Base-by-base conservation (phyloP, 2,329 filamentous ascomycete genomes). In the Ustulina deusta region DNA sequence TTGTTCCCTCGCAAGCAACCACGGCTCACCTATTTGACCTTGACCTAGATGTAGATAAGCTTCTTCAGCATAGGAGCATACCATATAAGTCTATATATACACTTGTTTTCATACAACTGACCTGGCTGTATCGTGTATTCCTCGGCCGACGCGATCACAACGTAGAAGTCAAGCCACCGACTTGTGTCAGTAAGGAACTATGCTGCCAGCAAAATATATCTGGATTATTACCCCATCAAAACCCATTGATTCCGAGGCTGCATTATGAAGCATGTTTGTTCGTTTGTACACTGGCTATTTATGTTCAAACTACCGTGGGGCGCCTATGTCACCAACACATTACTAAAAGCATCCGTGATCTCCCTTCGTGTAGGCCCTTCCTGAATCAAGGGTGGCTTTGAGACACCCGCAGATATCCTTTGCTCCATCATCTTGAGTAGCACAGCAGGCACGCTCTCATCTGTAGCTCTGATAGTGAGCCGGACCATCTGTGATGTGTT, bases 401-500 rank as follows among this genome's bases (percentile, higher is more conserved):
- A 82, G 27, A 81, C 73, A 5, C 89, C 89, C 7, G 80, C 78
- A 7, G 91, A 85, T 55, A 98, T 84, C 69, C 91, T 88, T 71
- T 95, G 92, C 77, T 97, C 92, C 93, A 99, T 97, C 65, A 92
- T 83, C 79, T 93, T 94, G 75, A 96, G 83, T 64, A 99, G 79
- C 22, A 95, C 86, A 1, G 88, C 86, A 7, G 96, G 94, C 0
- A 99, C 93, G 36, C 85, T 88, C 77, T 98, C 96, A 76, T 98
- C 95, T 0, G 96, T 99, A 6, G 95, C 96, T 70, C 96, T 89
- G 74, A 99, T 91, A 0, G 96, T 99, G 68, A 98, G 85, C 61
- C 96, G 94, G 75, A 97, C 92, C 93, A 97, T 97, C 96, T 77
- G 61, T 68, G 25, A 54, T 2, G 3, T 34, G 69, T 75, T 73